Conservation (phyloP, 129 eudicot species). For the Apium graveolens region DNA sequence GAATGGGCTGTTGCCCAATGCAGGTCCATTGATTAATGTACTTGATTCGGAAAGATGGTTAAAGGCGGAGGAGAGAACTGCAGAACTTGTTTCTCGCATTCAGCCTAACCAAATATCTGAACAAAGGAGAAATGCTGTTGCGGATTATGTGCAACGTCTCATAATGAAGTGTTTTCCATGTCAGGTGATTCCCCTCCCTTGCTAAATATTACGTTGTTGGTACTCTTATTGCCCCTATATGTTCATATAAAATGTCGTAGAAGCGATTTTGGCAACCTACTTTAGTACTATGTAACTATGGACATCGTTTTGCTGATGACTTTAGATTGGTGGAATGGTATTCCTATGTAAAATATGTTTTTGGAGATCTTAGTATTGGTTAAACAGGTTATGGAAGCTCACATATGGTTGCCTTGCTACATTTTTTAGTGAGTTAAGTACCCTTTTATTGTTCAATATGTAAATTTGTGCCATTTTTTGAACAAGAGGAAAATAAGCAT, state of each 20-base stretch:
- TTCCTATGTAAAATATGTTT: neutral
- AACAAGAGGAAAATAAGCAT: neutral
- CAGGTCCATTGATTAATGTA: slow-evolving; percentile 40
- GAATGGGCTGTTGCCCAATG: slow-evolving; percentile 76
- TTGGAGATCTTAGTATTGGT: neutral
- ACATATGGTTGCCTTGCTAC: neutral
- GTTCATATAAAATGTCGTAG: neutral
- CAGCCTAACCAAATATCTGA: slow-evolving; percentile 87
- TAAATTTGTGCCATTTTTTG: neutral
- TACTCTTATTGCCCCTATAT: neutral
- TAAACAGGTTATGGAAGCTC: neutral
- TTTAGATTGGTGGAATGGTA: neutral
- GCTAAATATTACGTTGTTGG: neutral
- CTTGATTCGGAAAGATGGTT: slow-evolving; percentile 78
- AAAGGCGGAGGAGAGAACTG: slow-evolving; percentile 79
- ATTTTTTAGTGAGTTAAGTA: neutral
- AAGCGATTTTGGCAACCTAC: neutral
- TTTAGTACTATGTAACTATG: neutral
- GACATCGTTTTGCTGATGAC: neutral
- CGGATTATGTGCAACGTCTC: slow-evolving; percentile 86
- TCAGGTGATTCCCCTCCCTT: slow-evolving; percentile 41
- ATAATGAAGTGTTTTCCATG: slow-evolving; percentile 85
- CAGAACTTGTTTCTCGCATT: slow-evolving; percentile 81
- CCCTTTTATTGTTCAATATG: neutral
- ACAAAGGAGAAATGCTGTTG: slow-evolving; percentile 79